These are phyloP conservation scores for Somion occarium DNA, from an alignment of 1,284 basidiomycete species.

Conservation along the genomic window DNA sequence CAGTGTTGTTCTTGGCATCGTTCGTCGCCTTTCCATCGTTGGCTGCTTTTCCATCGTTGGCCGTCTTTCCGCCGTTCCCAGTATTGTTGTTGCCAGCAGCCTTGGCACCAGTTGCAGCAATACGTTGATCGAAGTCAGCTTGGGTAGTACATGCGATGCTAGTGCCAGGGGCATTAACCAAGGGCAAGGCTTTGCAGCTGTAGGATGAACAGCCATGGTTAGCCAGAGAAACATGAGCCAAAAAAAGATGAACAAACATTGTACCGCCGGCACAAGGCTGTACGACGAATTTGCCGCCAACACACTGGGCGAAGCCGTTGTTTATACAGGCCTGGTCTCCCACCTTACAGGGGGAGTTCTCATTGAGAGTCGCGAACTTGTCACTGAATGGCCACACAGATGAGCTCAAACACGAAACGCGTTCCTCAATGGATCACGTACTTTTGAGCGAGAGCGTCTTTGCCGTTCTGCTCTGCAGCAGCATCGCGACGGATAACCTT, in stretches of 20 bases:
- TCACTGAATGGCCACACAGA: slow-evolving; percentile 38
- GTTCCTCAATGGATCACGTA: slow-evolving; percentile 25
- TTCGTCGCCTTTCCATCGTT: slow-evolving; percentile 6
- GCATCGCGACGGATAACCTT: slow-evolving; percentile 26
- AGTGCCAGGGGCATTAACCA: slow-evolving; percentile 48
- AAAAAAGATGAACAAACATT: slow-evolving; percentile 18
- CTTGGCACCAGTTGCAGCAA: slow-evolving; percentile 35
- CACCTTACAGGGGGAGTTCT: slow-evolving; percentile 34
- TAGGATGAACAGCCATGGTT: slow-evolving; percentile 14
- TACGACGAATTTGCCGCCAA: slow-evolving; percentile 34
- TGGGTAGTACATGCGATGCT: slow-evolving; percentile 42
- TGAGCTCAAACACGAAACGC: slow-evolving; percentile 1
- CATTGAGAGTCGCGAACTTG: slow-evolving; percentile 35
- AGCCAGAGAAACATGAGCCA: background rate
- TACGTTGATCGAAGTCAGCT: slow-evolving; percentile 34
- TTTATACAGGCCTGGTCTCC: slow-evolving; percentile 32
- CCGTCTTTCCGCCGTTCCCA: background rate
- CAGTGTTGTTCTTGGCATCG: slow-evolving; percentile 1
- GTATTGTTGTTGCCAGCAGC: slow-evolving; percentile 9
- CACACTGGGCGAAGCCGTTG: slow-evolving; percentile 33
- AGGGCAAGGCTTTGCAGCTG: slow-evolving; percentile 48
- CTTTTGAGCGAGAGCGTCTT: slow-evolving; percentile 52
- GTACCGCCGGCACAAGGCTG: slow-evolving; percentile 34
- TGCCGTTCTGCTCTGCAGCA: slow-evolving; percentile 43
- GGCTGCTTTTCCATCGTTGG: background rate